These are phyloP conservation scores for Orbilia brochopaga DNA, from an alignment of 2,329 filamentous ascomycete species.

Conservation along the genomic window DNA sequence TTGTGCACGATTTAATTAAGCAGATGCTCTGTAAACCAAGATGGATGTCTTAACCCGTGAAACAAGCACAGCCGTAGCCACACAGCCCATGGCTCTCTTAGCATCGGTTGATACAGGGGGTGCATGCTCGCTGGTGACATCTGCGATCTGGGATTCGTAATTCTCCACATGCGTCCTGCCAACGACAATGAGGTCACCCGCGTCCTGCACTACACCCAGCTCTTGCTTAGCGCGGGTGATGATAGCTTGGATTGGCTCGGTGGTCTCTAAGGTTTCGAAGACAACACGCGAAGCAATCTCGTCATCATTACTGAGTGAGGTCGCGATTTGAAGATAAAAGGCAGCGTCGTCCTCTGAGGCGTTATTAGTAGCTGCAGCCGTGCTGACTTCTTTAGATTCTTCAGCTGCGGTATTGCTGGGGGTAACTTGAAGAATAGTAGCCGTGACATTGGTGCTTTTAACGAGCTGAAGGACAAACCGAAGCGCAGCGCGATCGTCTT, in stretches of 20 bases:
- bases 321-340: conserved; percentile 67
- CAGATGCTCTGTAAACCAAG: conserved; percentile 24
- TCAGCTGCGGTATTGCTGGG: conserved; percentile 50
- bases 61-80: conserved; percentile 62
- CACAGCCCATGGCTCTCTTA: conserved; percentile 65
- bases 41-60: conserved; percentile 23
- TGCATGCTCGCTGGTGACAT: conserved; percentile 49
- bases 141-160: conserved; percentile 40
- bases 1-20: too few species aligned
- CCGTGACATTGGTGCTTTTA: conserved; percentile 76
- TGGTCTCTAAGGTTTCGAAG: conserved; percentile 60
- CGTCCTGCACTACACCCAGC: conserved; percentile 68
- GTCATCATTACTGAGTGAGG: conserved; percentile 63
- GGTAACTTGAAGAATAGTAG: conserved; percentile 71
- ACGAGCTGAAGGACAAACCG: conserved; percentile 82
- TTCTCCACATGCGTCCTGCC: conserved; percentile 62
- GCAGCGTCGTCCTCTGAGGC: conserved; percentile 52
- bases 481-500: conserved; percentile 79
- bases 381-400: background rate
- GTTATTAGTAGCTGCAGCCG: conserved; percentile 24
- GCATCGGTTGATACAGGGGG: conserved; percentile 58
- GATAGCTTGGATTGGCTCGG: conserved; percentile 52
- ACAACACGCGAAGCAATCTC: conserved; percentile 65
- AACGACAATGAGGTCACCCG: conserved; percentile 73
- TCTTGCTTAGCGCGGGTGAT: conserved; percentile 63